These are phyloP conservation scores for Axilococcus clingmanii DNA, from an alignment of 139 green algal genomes.

Conservation along the genomic window DNA sequence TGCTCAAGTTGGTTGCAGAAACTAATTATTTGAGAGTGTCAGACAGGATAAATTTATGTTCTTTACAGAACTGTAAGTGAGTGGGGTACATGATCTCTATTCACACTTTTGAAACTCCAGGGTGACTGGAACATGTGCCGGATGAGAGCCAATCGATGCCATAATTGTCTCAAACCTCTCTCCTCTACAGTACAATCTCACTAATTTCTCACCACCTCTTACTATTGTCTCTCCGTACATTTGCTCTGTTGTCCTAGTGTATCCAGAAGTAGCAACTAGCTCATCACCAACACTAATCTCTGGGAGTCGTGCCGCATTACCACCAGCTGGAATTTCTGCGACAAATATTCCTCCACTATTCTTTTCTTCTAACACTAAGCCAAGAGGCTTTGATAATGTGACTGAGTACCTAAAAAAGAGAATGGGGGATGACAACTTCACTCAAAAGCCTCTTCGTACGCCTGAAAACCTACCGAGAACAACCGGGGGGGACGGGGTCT, in stretches of 20 bases:
- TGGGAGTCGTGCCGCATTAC: slow-evolving; percentile 12
- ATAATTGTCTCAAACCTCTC: slow-evolving; percentile 28
- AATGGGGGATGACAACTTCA: too few species aligned
- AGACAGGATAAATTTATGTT: too few species aligned
- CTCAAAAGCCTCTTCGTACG: too few species aligned
- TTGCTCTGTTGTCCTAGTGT: slow-evolving; percentile 20
- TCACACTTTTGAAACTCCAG: slow-evolving; percentile 31
- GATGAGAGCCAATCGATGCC: slow-evolving; percentile 21
- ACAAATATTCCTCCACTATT: slow-evolving; percentile 16
- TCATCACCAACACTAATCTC: slow-evolving; percentile 23
- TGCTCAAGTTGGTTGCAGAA: slow-evolving; percentile 51
- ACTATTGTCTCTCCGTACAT: slow-evolving; percentile 16
- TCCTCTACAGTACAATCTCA: slow-evolving; percentile 19
- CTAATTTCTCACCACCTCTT: slow-evolving; percentile 18
- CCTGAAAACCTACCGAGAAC: too few species aligned
- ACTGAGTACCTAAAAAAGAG: slow-evolving; percentile 30
- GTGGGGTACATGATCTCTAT: not conserved
- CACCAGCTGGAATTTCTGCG: slow-evolving; percentile 16
- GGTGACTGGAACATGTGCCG: not conserved
- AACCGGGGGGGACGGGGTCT: too few species aligned
- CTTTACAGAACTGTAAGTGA: too few species aligned
- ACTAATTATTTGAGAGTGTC: too few species aligned
- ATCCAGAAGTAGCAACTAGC: slow-evolving; percentile 22
- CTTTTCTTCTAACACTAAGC: slow-evolving; percentile 29
- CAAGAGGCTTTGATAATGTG: slow-evolving; percentile 25